Conservation (phyloP, 1,284 basidiomycete genomes). For the Microbotryum scabiosae region DNA sequence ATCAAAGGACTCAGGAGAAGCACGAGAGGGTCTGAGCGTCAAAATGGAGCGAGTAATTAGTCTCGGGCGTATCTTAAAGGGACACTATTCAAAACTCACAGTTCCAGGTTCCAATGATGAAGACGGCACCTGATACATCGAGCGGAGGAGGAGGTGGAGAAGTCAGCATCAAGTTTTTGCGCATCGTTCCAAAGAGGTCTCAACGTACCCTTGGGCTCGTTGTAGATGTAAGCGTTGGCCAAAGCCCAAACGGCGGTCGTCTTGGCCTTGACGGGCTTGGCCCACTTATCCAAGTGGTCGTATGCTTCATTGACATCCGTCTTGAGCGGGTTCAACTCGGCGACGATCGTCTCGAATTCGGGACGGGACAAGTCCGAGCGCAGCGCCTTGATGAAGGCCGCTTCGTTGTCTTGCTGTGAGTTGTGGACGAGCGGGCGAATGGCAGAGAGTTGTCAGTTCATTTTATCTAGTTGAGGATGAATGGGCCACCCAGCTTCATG, state of each 20-base stretch:
- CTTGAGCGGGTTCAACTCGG: conserved; percentile 36
- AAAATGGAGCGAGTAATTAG: neutral
- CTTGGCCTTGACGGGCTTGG: conserved; percentile 36
- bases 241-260: conserved; percentile 37
- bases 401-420: conserved; percentile 36
- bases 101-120: conserved; percentile 43
- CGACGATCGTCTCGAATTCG: conserved; percentile 38
- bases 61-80: neutral
- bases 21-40: neutral
- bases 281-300: conserved; percentile 39
- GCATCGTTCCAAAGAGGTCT: neutral
- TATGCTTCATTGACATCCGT: conserved; percentile 38
- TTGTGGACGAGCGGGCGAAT: neutral
- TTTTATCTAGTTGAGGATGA: too few relatives aligned
- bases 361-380: conserved; percentile 39
- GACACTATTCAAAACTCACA: conserved; percentile 2
- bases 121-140: conserved; percentile 34
- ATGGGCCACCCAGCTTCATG: too few relatives aligned
- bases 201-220: conserved; percentile 38
- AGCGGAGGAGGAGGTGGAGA: neutral
- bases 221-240: conserved; percentile 37
- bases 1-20: conserved; percentile 39
- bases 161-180: neutral
- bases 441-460: neutral
- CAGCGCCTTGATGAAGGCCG: conserved; percentile 36